Evolutionary conservation across 2,329 filamentous ascomycete species (phyloP).

Genomic region (Macrophomina tecta): DNA sequence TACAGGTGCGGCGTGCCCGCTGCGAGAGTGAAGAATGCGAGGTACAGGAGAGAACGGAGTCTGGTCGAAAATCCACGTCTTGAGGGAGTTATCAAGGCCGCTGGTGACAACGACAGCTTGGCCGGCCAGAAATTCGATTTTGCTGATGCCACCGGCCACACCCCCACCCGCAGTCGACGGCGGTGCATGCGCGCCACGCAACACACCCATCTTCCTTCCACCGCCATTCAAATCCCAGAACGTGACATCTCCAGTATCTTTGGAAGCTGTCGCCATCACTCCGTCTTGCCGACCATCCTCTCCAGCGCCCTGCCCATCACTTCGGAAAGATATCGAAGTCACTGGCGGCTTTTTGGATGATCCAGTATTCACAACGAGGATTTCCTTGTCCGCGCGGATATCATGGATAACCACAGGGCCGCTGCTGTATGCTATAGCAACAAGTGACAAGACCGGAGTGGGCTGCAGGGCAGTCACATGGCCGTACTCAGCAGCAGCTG

Average conservation of each 20-base stretch:
- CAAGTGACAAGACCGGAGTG: constrained; percentile 79
- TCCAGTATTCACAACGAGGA: constrained; percentile 73
- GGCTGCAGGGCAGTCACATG: constrained; percentile 87
- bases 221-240: constrained; percentile 96
- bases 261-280: constrained; percentile 90
- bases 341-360: constrained; percentile 67
- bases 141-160: constrained; percentile 79
- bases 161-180: constrained; percentile 61
- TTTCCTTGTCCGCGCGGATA: constrained; percentile 74
- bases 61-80: constrained; percentile 96
- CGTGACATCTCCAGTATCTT: constrained; percentile 82
- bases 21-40: constrained; percentile 81
- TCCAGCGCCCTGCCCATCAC: constrained; percentile 85
- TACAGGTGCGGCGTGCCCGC: constrained; percentile 87
- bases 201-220: constrained; percentile 81
- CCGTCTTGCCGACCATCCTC: constrained; percentile 82
- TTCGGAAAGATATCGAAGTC: constrained; percentile 86
- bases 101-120: constrained; percentile 91
- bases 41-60: constrained; percentile 87
- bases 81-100: constrained; percentile 90
- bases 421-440: constrained; percentile 85
- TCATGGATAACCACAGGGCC: constrained; percentile 83
- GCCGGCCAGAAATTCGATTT: constrained; percentile 84
- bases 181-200: constrained; percentile 87
- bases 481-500: constrained; percentile 73